phyloP scores from a whole-genome alignment of 192 early-diverging fungal genomes.

The Backusella tarrabulga region DNA sequence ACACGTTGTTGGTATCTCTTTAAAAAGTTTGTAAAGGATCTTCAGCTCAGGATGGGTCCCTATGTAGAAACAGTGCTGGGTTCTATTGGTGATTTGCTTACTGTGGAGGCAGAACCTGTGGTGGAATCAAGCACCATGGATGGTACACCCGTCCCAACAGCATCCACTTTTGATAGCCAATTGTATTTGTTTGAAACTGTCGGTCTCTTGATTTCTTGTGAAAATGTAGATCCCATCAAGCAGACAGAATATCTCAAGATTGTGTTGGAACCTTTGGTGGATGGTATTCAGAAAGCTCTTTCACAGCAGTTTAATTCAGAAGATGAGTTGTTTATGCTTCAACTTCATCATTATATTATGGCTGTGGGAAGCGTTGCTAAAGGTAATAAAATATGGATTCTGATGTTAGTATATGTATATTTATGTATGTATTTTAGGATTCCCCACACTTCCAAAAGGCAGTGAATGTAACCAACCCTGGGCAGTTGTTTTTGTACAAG shows the following conservation, averaged over 20 bases:
- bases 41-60: slow-evolving; percentile 54
- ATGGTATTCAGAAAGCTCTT: slow-evolving; percentile 73
- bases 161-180: slow-evolving; percentile 75
- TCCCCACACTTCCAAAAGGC: slow-evolving; percentile 51
- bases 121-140: slow-evolving; percentile 40
- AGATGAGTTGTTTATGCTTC: slow-evolving; percentile 68
- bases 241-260: slow-evolving; percentile 73
- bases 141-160: slow-evolving; percentile 38
- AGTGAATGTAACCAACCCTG: slow-evolving; percentile 48
- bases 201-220: slow-evolving; percentile 87
- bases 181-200: slow-evolving; percentile 90
- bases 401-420: no score
- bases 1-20: slow-evolving; percentile 87
- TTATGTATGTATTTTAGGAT: slow-evolving; percentile 33
- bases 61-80: slow-evolving; percentile 64
- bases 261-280: slow-evolving; percentile 76
- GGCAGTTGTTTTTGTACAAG: slow-evolving; percentile 75
- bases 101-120: slow-evolving; percentile 63
- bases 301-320: slow-evolving; percentile 60
- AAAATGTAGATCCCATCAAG: slow-evolving; percentile 59
- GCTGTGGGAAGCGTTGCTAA: slow-evolving; percentile 85
- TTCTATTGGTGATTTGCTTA: slow-evolving; percentile 70
- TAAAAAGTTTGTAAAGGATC: slow-evolving; percentile 74
- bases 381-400: slow-evolving; percentile 42
- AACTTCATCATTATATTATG: slow-evolving; percentile 80